phyloP scores from a whole-genome alignment of 148 eudicot genomes.

The Rhododendron simsii region DNA sequence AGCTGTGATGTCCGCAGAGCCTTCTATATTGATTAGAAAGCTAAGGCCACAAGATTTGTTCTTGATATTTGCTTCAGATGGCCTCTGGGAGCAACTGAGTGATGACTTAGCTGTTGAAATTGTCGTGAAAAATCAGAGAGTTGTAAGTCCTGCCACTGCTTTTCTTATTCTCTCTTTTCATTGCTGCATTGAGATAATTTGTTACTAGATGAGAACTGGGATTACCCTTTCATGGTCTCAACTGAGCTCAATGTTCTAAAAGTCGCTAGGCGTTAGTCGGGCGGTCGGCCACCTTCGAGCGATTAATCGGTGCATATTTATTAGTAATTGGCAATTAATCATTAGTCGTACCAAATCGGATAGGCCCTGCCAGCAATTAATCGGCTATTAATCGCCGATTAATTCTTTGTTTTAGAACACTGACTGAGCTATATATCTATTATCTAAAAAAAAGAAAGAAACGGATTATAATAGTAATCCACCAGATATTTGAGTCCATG shows the following conservation, averaged over 20 bases:
- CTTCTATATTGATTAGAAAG: conserved; percentile 25
- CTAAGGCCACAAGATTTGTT: conserved; percentile 27
- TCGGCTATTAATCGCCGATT: too few species aligned
- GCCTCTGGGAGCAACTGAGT: conserved; percentile 38
- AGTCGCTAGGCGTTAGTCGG: too few species aligned
- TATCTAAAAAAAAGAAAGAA: not conserved
- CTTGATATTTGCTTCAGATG: conserved; percentile 40
- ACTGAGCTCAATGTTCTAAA: not conserved
- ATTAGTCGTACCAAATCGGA: too few species aligned
- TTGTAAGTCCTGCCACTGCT: conserved; percentile 11
- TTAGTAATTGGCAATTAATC: too few species aligned
- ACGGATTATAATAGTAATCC: not conserved
- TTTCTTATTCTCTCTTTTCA: not conserved
- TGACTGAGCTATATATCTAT: not conserved
- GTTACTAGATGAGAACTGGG: not conserved
- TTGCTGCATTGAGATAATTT: not conserved
- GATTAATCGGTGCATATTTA: too few species aligned
- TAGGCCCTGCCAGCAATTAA: too few species aligned
- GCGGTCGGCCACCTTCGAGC: too few species aligned
- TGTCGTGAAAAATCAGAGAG: conserved; percentile 25
- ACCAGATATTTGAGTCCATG: not conserved
- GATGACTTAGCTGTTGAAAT: conserved; percentile 27
- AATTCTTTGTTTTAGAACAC: too few species aligned
- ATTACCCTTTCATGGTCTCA: not conserved
- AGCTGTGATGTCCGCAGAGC: conserved; percentile 37